phyloP scores from a whole-genome alignment of 768 basidiomycete species.

The Xerocomellus chrysenteron region DNA sequence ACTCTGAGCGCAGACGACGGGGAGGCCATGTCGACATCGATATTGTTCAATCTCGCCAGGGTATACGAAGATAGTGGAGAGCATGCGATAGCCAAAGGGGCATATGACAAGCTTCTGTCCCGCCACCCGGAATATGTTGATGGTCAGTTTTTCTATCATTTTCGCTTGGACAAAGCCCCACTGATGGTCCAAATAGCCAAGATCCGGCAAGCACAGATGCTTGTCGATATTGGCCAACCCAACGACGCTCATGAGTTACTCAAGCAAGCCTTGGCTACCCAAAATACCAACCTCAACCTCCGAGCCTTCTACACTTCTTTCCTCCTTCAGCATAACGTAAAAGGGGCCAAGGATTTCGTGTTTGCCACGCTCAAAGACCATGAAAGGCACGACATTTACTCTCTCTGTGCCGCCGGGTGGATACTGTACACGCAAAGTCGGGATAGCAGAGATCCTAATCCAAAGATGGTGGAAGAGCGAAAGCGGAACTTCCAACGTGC shows the following conservation, averaged over 20 bases:
- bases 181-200: conserved; percentile 61
- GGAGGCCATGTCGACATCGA: conserved; percentile 76
- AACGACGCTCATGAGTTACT: conserved; percentile 85
- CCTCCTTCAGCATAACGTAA: conserved; percentile 75
- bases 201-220: conserved; percentile 84
- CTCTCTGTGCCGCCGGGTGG: conserved; percentile 86
- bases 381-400: conserved; percentile 87
- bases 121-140: conserved; percentile 96
- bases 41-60: conserved; percentile 89
- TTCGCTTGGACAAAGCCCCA: neutral
- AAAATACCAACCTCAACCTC: conserved; percentile 76
- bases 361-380: conserved; percentile 82
- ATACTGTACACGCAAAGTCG: conserved; percentile 83
- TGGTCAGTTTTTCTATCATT: conserved; percentile 52
- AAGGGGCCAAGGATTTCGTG: conserved; percentile 86
- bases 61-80: conserved; percentile 87
- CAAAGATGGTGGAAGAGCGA: conserved; percentile 58
- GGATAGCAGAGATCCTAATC: conserved; percentile 69
- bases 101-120: conserved; percentile 83
- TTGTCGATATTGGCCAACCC: conserved; percentile 62
- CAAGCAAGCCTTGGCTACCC: conserved; percentile 84
- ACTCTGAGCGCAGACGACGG: conserved; percentile 44
- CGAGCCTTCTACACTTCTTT: conserved; percentile 94
- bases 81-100: conserved; percentile 70
- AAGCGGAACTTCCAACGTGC: conserved; percentile 74